A percentile compares a stretch with the other conserved stretches of the same genome.
Evolutionary conservation across 371 early-diverging fungal species (phyloP).

Genomic region (Mortierella sp.): DNA sequence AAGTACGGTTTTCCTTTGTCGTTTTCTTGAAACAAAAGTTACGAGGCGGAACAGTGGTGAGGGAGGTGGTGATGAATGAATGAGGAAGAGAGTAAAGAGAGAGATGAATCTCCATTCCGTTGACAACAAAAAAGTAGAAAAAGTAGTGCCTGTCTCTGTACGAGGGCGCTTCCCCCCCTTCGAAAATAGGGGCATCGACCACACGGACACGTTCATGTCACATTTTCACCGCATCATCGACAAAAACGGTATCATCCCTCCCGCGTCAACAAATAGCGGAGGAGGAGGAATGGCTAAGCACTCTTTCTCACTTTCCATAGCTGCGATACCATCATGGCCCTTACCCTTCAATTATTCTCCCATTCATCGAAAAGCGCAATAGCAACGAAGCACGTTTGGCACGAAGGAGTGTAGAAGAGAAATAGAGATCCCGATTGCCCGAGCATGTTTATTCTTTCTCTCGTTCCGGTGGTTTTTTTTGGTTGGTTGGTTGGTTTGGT

Average conservation of each 20-base stretch:
- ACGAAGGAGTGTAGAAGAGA: background rate
- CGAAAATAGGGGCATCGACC: constrained; percentile 6
- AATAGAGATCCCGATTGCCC: constrained; percentile 10
- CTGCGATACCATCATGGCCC: background rate
- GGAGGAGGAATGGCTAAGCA: constrained; percentile 7
- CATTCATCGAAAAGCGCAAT: background rate
- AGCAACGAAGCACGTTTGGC: background rate
- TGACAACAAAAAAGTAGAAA: background rate
- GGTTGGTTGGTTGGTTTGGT: background rate
- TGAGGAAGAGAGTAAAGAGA: background rate
- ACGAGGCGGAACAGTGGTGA: background rate
- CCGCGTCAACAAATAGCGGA: background rate
- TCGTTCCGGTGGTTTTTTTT: constrained; percentile 3
- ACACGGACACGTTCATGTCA: constrained; percentile 5
- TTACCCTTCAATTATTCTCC: too few species aligned
- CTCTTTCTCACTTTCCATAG: too few species aligned
- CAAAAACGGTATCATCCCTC: background rate
- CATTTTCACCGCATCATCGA: background rate
- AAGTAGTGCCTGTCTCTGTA: background rate
- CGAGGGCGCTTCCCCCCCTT: background rate
- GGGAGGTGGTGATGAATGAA: background rate
- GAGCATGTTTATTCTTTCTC: constrained; percentile 15
- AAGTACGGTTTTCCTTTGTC: background rate
- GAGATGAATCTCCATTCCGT: background rate
- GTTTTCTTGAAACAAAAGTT: background rate